phyloP scores from a whole-genome alignment of 2,329 filamentous ascomycete species.

The Botrytis fabae region DNA sequence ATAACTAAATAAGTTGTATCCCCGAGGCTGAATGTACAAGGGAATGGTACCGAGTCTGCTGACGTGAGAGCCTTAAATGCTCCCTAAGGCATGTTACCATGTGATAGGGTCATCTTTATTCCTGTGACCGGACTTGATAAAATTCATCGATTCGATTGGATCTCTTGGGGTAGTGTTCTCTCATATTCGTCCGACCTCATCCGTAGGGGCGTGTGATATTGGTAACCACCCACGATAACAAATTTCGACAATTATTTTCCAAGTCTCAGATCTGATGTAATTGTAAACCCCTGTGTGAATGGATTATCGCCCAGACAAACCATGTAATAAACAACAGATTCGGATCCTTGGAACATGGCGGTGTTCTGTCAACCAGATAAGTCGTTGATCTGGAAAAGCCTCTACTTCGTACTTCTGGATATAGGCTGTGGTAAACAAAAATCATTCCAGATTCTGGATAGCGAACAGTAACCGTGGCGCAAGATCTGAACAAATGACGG shows the following conservation, averaged over 20 bases:
- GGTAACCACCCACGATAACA: not conserved
- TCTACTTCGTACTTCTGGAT: not conserved
- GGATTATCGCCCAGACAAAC: not conserved
- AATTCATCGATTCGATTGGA: not conserved
- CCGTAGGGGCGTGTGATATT: not conserved
- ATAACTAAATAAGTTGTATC: not conserved
- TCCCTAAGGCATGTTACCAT: slow-evolving; percentile 2
- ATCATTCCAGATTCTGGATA: not conserved
- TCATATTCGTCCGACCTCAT: not conserved
- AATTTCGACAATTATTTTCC: not conserved
- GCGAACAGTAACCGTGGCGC: not conserved
- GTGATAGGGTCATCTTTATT: not conserved
- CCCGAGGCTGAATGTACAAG: slow-evolving; percentile 14
- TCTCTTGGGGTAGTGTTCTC: not conserved
- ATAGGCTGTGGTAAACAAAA: not conserved
- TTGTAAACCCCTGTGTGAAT: not conserved
- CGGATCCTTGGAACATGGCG: not conserved
- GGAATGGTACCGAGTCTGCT: not conserved
- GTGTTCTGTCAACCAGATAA: not conserved
- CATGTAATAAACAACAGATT: not conserved
- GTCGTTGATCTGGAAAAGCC: not conserved
- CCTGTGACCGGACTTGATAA: not conserved
- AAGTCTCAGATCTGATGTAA: not conserved
- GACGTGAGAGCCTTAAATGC: slow-evolving; percentile 13
- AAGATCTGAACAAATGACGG: not conserved